Conservation (phyloP, 495 filamentous ascomycete species). For the Podospora comata region DNA sequence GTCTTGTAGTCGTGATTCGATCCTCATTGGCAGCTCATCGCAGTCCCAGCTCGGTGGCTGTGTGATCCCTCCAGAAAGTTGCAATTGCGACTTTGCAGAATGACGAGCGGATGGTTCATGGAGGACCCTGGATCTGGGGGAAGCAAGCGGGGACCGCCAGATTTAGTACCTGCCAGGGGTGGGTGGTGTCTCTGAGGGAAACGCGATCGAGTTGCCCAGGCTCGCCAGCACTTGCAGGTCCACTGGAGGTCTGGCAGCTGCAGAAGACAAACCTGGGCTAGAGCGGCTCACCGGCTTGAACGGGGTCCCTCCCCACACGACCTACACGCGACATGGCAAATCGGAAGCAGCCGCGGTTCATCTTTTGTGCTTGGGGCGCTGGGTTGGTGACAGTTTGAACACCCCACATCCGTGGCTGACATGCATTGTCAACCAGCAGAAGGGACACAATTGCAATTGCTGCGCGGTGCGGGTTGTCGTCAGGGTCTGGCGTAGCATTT, state of each 20-base stretch:
- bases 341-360: background rate
- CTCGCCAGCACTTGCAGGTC: background rate
- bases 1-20: background rate
- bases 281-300: no score
- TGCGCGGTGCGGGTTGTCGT: background rate
- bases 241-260: background rate
- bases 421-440: background rate
- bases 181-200: background rate
- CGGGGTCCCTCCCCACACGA: background rate
- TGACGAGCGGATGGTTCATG: constrained; percentile 4
- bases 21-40: background rate
- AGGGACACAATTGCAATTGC: background rate
- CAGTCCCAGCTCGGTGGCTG: background rate
- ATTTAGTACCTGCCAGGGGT: constrained; percentile 2
- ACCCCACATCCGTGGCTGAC: constrained; percentile 2
- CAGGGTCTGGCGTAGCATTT: constrained; percentile 2
- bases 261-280: background rate
- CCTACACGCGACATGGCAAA: background rate
- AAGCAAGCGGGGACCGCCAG: constrained; percentile 1
- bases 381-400: background rate
- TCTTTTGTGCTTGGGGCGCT: background rate
- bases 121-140: constrained; percentile 6
- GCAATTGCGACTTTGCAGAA: constrained; percentile 4
- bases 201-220: constrained; percentile 3
- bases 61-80: constrained; percentile 3